Percentiles rank a stretch among this genome's conserved stretches.
phyloP scores from a whole-genome alignment of 495 filamentous ascomycete species.

The Penicillium robsamsonii region DNA sequence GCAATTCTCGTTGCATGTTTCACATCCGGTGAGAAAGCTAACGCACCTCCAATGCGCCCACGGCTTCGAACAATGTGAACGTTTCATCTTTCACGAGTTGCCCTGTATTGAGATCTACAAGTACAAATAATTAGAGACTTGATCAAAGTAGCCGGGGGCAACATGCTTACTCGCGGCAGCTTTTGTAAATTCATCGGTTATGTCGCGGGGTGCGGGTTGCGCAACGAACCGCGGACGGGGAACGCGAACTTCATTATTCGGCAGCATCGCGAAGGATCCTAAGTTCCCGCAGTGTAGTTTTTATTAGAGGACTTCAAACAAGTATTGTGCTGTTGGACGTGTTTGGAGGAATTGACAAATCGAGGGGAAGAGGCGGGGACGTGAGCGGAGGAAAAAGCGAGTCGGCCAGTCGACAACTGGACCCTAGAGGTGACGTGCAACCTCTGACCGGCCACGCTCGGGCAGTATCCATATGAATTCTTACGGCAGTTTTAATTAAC shows the following conservation, averaged over 20 bases:
- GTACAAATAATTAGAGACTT: slow-evolving; percentile 14
- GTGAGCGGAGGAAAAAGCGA: slow-evolving; percentile 26
- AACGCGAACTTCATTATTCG: slow-evolving; percentile 38
- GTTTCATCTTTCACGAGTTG: slow-evolving; percentile 90
- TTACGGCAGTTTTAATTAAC: slow-evolving; percentile 10
- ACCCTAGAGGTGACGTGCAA: slow-evolving; percentile 24
- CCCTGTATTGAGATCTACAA: slow-evolving; percentile 68
- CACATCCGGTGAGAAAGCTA: slow-evolving; percentile 8
- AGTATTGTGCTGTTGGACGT: slow-evolving; percentile 4
- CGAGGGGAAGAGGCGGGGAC: slow-evolving; percentile 23
- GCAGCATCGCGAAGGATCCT: slow-evolving; percentile 33
- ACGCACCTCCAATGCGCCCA: slow-evolving; percentile 89
- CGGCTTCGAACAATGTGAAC: slow-evolving; percentile 91
- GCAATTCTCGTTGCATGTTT: slow-evolving; percentile 8
- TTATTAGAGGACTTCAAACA: neutral
- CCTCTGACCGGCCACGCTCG: slow-evolving; percentile 12
- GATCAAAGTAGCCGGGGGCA: neutral
- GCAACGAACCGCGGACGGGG: slow-evolving; percentile 37
- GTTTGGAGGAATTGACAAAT: slow-evolving; percentile 11
- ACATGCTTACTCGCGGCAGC: slow-evolving; percentile 64
- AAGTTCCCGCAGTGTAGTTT: slow-evolving; percentile 33
- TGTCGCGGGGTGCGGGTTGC: slow-evolving; percentile 60
- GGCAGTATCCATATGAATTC: neutral
- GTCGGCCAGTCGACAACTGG: slow-evolving; percentile 20
- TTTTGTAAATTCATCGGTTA: slow-evolving; percentile 70